Evolutionary conservation across 2,329 filamentous ascomycete genomes (phyloP).

Genomic region (Aspergillus luchuensis): DNA sequence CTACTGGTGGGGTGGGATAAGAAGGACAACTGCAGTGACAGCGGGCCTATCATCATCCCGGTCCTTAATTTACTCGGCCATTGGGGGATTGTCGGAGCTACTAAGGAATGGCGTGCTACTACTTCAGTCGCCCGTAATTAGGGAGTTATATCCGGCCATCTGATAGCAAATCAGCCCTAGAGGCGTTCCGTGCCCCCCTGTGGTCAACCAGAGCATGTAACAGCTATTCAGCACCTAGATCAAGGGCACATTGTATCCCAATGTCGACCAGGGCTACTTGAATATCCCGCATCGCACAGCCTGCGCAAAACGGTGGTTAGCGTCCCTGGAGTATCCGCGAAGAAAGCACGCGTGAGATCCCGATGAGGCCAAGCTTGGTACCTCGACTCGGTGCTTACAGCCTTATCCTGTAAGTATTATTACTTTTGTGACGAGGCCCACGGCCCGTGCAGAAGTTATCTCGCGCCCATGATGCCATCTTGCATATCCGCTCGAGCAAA

Average conservation of each 20-base stretch:
- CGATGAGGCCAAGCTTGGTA: not conserved
- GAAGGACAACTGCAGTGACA: not conserved
- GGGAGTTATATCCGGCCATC: constrained; percentile 3
- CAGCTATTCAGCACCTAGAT: not conserved
- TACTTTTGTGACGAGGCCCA: not conserved
- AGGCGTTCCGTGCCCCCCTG: not conserved
- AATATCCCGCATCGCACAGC: not conserved
- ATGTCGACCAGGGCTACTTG: not conserved
- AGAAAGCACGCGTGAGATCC: not conserved
- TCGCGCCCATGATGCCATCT: constrained; percentile 8
- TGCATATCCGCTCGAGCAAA: constrained; percentile 3
- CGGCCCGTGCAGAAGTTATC: not conserved
- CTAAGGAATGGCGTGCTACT: constrained; percentile 1
- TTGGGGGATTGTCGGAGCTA: not conserved
- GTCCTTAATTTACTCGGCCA: not conserved
- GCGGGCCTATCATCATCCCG: not conserved
- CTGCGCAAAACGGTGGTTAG: not conserved
- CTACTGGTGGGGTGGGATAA: not conserved
- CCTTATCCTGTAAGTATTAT: not conserved
- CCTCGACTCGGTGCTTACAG: not conserved
- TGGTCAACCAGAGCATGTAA: not conserved
- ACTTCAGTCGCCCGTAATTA: not conserved
- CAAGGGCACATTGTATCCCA: not conserved
- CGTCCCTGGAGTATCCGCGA: not conserved
- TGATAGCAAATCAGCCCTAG: constrained; percentile 5